phyloP scores from a whole-genome alignment of 2,329 filamentous ascomycete genomes.

The Botrytis elliptica region DNA sequence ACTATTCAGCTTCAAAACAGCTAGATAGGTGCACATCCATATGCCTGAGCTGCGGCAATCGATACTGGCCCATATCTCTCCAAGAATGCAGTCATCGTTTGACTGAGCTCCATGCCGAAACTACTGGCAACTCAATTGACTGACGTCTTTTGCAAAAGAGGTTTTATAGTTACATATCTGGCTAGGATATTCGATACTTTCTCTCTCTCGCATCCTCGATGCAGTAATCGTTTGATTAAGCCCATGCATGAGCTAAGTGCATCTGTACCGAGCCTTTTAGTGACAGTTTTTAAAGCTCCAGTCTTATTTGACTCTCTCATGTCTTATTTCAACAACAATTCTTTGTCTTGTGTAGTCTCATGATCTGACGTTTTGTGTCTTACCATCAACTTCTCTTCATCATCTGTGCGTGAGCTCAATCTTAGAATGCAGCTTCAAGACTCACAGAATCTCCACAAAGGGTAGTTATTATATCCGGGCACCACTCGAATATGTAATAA shows the following conservation, averaged over 20 bases:
- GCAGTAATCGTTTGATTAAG: background rate
- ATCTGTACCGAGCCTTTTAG: background rate
- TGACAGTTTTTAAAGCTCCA: background rate
- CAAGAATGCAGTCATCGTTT: background rate
- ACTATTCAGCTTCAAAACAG: background rate
- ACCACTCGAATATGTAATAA: background rate
- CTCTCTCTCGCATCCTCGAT: background rate
- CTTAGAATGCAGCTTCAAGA: background rate
- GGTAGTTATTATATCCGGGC: too few species aligned
- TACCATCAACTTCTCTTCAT: background rate
- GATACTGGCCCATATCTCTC: background rate
- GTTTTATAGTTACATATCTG: background rate
- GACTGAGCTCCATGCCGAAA: background rate
- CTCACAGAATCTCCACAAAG: background rate
- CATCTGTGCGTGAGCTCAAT: background rate
- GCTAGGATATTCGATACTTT: background rate
- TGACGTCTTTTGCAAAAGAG: background rate
- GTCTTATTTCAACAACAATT: background rate
- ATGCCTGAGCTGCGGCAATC: background rate
- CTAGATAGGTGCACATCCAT: too few species aligned
- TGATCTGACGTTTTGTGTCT: background rate
- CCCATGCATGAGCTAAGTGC: background rate
- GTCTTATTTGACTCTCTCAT: background rate
- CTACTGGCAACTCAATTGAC: background rate
- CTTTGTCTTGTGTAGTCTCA: background rate